Conservation (phyloP, 768 basidiomycete species). For the Roridomyces roridus region DNA sequence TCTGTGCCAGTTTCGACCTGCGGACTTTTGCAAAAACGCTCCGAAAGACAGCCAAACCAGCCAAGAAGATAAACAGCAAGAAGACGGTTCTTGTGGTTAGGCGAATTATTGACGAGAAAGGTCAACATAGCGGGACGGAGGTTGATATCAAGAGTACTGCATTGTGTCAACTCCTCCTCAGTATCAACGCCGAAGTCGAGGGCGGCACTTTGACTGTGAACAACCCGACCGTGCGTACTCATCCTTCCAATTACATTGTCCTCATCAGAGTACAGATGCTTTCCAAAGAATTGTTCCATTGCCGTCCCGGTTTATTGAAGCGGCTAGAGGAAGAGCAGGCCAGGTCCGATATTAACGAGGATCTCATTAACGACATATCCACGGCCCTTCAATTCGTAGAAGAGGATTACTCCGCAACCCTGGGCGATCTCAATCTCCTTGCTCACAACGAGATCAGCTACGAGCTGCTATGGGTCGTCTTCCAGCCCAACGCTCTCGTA, state of each 20-base stretch:
- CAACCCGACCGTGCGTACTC: not conserved
- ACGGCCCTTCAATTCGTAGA: constrained; percentile 25
- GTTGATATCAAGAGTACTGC: constrained; percentile 27
- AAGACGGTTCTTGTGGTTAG: constrained; percentile 31
- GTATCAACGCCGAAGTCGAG: constrained; percentile 21
- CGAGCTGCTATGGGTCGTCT: constrained; percentile 38
- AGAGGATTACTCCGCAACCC: constrained; percentile 17
- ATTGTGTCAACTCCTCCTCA: constrained; percentile 24
- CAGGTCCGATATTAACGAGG: constrained; percentile 15
- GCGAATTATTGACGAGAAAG: constrained; percentile 29
- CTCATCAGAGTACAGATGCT: constrained; percentile 14
- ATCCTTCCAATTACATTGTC: too few species aligned
- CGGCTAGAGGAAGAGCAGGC: constrained; percentile 22
- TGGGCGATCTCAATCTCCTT: constrained; percentile 20
- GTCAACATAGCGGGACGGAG: constrained; percentile 18
- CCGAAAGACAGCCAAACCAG: constrained; percentile 30
- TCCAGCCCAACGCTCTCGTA: constrained; percentile 28
- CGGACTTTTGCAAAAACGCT: constrained; percentile 24
- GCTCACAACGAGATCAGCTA: constrained; percentile 29
- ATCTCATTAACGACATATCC: constrained; percentile 21
- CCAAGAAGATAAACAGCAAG: constrained; percentile 23
- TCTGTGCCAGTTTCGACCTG: not conserved
- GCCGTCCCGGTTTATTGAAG: constrained; percentile 12
- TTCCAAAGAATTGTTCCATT: constrained; percentile 24
- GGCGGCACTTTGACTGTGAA: not conserved